These are phyloP conservation scores for Sinapis alba DNA, from an alignment of 441 rosid genomes.

Conservation along the genomic window DNA sequence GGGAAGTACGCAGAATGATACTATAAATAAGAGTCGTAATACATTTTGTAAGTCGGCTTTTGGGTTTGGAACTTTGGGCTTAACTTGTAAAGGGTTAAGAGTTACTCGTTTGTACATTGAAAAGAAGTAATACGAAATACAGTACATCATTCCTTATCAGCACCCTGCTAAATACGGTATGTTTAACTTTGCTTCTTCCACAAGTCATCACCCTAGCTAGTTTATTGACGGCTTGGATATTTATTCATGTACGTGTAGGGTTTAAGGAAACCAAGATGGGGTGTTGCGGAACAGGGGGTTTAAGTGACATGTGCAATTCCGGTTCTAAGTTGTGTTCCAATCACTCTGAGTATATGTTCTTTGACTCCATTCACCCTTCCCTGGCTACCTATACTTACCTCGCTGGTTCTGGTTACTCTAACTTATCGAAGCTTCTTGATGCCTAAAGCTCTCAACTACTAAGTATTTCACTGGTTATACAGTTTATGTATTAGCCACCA, in stretches of 20 bases:
- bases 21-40: too few relatives aligned
- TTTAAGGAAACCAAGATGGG: constrained; percentile 26
- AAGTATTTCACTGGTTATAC: neutral
- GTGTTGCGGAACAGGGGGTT: constrained; percentile 43
- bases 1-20: too few relatives aligned
- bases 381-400: constrained; percentile 38
- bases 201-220: neutral
- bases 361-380: constrained; percentile 52
- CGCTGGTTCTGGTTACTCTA: neutral
- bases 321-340: constrained; percentile 37
- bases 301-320: constrained; percentile 34
- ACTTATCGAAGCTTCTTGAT: constrained; percentile 16
- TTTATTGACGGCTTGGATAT: neutral
- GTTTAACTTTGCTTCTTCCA: neutral
- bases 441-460: neutral
- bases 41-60: too few relatives aligned
- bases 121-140: too few relatives aligned
- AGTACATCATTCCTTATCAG: too few relatives aligned
- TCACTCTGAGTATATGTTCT: constrained; percentile 45
- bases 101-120: too few relatives aligned
- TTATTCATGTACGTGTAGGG: constrained; percentile 1
- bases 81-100: too few relatives aligned
- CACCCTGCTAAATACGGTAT: constrained; percentile 49
- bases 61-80: too few relatives aligned
- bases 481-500: neutral